Conservation (phyloP, 441 rosid species). For the Populus trichocarpa region DNA sequence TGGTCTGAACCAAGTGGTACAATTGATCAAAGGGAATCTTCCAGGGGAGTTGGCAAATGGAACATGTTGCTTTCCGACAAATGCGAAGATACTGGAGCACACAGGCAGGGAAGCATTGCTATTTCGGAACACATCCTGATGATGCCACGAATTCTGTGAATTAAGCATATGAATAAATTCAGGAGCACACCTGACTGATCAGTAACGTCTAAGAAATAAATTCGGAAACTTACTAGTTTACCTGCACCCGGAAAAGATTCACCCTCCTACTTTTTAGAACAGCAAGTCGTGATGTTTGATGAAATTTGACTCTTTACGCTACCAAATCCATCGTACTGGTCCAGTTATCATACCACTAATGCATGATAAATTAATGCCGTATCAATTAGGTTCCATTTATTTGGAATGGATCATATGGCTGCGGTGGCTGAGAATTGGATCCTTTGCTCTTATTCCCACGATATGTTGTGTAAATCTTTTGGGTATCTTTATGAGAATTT, state of each 20-base stretch:
- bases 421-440: background rate
- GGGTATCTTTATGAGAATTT: constrained; percentile 9
- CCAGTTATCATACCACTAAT: too few species aligned
- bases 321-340: background rate
- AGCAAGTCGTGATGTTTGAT: too few species aligned
- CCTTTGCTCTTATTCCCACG: background rate
- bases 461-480: background rate
- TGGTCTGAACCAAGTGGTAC: constrained; percentile 6
- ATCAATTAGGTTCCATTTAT: background rate
- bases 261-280: too few species aligned
- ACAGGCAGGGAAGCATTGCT: background rate
- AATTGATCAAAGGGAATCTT: background rate
- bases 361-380: too few species aligned
- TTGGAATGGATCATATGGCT: too few species aligned
- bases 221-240: too few species aligned
- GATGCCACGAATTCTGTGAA: background rate
- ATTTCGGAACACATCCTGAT: background rate
- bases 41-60: constrained; percentile 11
- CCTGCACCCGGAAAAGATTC: too few species aligned
- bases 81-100: background rate
- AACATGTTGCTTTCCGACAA: background rate
- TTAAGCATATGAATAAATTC: background rate
- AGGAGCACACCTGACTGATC: background rate
- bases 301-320: background rate
- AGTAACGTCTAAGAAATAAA: too few species aligned